phyloP scores from a whole-genome alignment of 2,329 filamentous ascomycete genomes.

The Chalaropsis thielavioides region DNA sequence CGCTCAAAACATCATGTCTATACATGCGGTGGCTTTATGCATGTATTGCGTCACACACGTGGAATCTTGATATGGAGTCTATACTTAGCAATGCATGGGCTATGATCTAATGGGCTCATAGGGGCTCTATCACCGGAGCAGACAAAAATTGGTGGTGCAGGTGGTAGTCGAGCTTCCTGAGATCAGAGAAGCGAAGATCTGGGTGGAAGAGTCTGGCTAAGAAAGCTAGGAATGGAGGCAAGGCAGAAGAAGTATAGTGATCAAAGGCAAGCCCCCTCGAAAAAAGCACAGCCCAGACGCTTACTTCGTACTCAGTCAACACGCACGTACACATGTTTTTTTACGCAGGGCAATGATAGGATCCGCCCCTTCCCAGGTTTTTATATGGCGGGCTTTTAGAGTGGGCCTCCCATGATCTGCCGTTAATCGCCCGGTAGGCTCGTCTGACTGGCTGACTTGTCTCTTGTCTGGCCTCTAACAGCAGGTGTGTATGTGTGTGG shows the following conservation, averaged over 20 bases:
- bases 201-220: no score
- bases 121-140: no score
- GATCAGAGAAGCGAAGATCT: no score
- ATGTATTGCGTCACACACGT: conserved; percentile 17
- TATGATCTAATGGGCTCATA: background rate
- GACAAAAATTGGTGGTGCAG: no score
- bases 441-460: no score
- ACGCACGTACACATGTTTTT: background rate
- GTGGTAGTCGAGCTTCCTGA: no score
- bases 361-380: background rate
- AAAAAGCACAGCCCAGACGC: background rate
- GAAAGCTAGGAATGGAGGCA: background rate
- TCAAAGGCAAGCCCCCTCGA: background rate
- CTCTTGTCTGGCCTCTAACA: no score
- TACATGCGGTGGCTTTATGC: no score
- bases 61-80: background rate
- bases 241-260: background rate
- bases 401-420: background rate
- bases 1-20: no score
- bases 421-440: background rate
- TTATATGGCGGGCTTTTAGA: no score
- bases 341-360: background rate
- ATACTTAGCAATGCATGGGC: background rate
- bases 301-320: background rate
- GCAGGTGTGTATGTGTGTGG: no score